phyloP scores from a whole-genome alignment of 2,329 filamentous ascomycete species.

The Fusarium heterosporum region DNA sequence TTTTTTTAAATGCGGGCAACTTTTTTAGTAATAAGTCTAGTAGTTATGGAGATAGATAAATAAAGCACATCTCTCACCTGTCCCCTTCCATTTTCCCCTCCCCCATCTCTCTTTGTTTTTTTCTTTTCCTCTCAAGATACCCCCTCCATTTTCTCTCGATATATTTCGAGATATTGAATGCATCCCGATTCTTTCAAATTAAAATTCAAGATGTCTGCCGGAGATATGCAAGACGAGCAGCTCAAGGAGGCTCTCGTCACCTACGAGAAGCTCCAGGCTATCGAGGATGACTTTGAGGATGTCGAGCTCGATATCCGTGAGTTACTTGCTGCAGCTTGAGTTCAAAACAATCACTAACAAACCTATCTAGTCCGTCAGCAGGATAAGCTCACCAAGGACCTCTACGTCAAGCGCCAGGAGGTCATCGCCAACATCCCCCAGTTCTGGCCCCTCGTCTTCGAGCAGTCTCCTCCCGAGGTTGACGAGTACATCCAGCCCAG shows the following conservation, averaged over 20 bases:
- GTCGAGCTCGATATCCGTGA: conserved; percentile 85
- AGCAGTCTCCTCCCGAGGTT: conserved; percentile 85
- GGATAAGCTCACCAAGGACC: conserved; percentile 72
- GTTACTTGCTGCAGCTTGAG: conserved; percentile 49
- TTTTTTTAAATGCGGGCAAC: conserved; percentile 16
- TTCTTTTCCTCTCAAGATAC: conserved; percentile 20
- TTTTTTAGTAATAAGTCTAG: conserved; percentile 9
- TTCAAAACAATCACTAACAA: conserved; percentile 25
- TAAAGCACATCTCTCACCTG: conserved; percentile 24
- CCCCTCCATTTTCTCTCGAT: conserved; percentile 25
- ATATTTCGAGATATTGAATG: conserved; percentile 27
- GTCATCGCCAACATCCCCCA: conserved; percentile 79
- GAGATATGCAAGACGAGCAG: conserved; percentile 51
- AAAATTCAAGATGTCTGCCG: conserved; percentile 51
- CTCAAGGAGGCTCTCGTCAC: conserved; percentile 58
- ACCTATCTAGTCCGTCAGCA: conserved; percentile 74
- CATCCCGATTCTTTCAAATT: conserved; percentile 18
- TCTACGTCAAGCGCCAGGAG: conserved; percentile 81
- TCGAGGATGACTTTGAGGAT: conserved; percentile 87
- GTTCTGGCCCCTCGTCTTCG: conserved; percentile 96
- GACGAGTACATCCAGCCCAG: conserved; percentile 88
- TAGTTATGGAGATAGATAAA: conserved; percentile 22
- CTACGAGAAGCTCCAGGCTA: conserved; percentile 81
- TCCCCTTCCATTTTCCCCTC: conserved; percentile 4
- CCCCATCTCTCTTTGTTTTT: conserved; percentile 3